Base-by-base conservation (phyloP, 2,329 filamentous ascomycete genomes). In the Trichoderma arundinaceum region DNA sequence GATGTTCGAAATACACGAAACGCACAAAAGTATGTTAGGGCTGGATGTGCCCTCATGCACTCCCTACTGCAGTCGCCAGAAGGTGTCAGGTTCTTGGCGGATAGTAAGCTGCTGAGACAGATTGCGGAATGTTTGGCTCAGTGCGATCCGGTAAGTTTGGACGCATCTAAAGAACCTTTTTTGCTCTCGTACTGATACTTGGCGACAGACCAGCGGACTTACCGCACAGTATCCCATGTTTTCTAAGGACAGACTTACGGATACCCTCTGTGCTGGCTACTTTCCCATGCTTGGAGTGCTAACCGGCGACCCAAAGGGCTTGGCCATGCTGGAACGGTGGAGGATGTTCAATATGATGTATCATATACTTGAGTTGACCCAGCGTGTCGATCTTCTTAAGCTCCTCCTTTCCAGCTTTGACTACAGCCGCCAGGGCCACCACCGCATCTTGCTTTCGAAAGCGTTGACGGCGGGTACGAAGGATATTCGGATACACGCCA, bases 281-380 rank as follows among this genome's bases (percentile, higher is more conserved):
- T 97, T 99, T 76, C 88, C 93, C 13, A 92, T 99, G 82, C 81
- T 99, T 1, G 96, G 95, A 7, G 89, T 92, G 10, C 79, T 99
- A 66, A 98, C 91, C 71, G 90, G 90, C 61, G 92, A 97, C 72
- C 81, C 86, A 0, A 92, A 90, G 71, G 95, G 95, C 0, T 83
- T 98, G 28, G 88, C 90, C 68, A 94, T 99, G 80, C 86, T 99
- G 74, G 94, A 98, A 76, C 85, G 92, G 72, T 98, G 95, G 94
- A 92, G 93, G 72, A 96, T 99, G 84, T 94, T 97, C 79, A 98
- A 98, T 77, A 99, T 99, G 92, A 96, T 98, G 84, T 99, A 99
- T 75, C 95, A 98, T 77, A 97, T 99, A 68, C 86, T 97, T 66
- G 94, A 98, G 74, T 83, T 97, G 51, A 92, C 91, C 72, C 91